Evolutionary conservation across 139 green algal species (phyloP).

Genomic region (Auxenochlorella pyrenoidosa): DNA sequence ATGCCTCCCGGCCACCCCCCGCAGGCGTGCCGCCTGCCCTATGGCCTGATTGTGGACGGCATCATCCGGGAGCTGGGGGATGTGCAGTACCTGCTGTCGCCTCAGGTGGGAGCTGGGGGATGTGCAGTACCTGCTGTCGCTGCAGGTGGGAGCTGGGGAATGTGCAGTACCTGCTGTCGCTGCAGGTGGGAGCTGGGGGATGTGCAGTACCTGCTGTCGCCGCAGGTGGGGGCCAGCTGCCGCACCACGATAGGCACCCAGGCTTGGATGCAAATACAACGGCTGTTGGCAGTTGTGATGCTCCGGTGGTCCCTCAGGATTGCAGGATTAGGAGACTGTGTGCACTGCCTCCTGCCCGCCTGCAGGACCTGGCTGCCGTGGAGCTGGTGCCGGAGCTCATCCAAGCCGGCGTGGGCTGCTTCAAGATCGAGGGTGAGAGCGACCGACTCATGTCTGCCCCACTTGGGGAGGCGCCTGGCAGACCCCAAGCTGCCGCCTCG

Average conservation of each 20-base stretch:
- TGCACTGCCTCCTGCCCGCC: no score
- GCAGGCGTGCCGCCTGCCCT: constrained; percentile 77
- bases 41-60: constrained; percentile 78
- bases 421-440: constrained; percentile 85
- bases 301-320: no score
- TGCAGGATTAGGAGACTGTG: no score
- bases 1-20: not conserved
- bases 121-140: no score
- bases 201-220: constrained; percentile 80
- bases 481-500: not conserved
- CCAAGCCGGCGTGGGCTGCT: constrained; percentile 76
- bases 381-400: constrained; percentile 76
- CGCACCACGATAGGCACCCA: no score
- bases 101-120: constrained; percentile 76
- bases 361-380: constrained; percentile 70
- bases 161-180: no score
- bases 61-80: constrained; percentile 72
- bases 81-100: no score
- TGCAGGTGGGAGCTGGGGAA: constrained; percentile 75
- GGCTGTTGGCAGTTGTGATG: no score
- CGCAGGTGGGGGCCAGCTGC: constrained; percentile 28
- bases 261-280: no score
- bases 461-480: no score
- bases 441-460: no score
- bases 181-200: constrained; percentile 76